Base-by-base conservation (phyloP, 176 grass and related monocot species). In the Oryza australiensis region DNA sequence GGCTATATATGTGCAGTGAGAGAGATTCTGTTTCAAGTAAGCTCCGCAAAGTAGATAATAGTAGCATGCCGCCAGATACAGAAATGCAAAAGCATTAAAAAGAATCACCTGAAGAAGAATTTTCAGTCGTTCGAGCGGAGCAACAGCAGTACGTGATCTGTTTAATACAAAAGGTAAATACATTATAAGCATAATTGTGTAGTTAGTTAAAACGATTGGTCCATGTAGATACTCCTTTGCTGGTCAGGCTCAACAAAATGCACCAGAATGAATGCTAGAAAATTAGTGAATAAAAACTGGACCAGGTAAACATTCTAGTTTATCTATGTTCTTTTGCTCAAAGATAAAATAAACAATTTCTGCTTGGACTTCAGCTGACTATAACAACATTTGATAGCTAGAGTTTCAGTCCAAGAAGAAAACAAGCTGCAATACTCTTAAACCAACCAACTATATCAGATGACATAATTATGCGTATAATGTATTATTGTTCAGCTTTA, bases 111-210 rank as follows among this genome's bases (percentile, higher is more conserved):
- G 97, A 72, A 99, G 89, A 81, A 99, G 73, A 60, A 99, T 99
- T 81, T 99, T 99, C 77, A 99, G 74, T 62, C 93, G 89, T 80
- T 99, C 97, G 28, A 99, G 91, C 1, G 97, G 97, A 82, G 97
- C 97, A 92, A 99, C 97, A 90, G 97, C 97, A 87, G 97, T 99
- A 9, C 97, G 89, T 63, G 97, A 99, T 76, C 97, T 99, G 93
- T 80, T 62, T 5, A 10, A 83, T 64, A 37, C 26, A 76, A 14
- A 67, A 86, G 38, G 78, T 71, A 29, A 72, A 51, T 12, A 68
- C 6, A 57, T 64, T 22, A 60, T 62, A 86, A 74, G 16, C 0
- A 82, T 5, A 60, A 26, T 38, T 7, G 62, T 55, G 0, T 29
- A 23, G 9, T 28, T 18, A 53, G 18, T 29, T 35, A 29, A 18